Evolutionary conservation across 768 basidiomycete species (phyloP).

Genomic region (Russula compacta): DNA sequence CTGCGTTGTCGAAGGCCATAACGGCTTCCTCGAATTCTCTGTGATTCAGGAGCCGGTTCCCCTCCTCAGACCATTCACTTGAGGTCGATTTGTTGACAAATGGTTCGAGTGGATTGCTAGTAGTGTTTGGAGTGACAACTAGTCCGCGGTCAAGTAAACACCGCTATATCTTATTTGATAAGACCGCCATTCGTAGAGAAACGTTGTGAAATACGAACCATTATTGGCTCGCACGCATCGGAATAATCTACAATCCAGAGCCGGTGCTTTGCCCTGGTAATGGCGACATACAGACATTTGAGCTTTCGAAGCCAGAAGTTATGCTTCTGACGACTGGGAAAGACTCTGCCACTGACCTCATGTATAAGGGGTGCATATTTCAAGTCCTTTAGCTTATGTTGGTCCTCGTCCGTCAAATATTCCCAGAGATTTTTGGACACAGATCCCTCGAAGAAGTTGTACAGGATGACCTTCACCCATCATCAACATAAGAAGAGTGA

Average conservation of each 20-base stretch:
- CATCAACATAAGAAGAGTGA: neutral
- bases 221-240: conserved; percentile 32
- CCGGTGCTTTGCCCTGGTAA: conserved; percentile 63
- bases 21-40: conserved; percentile 11
- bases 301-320: conserved; percentile 31
- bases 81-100: neutral
- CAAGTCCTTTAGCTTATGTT: neutral
- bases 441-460: conserved; percentile 69
- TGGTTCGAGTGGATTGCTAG: neutral
- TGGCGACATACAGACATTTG: conserved; percentile 61
- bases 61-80: conserved; percentile 11
- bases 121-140: neutral
- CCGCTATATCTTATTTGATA: neutral
- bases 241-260: conserved; percentile 63
- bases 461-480: conserved; percentile 49
- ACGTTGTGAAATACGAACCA: conserved; percentile 34
- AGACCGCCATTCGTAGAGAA: neutral
- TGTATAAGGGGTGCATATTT: conserved; percentile 1
- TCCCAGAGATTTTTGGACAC: conserved; percentile 25
- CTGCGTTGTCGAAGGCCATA: conserved; percentile 8
- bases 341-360: conserved; percentile 1
- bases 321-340: neutral
- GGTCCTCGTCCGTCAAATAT: neutral
- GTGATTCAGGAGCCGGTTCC: neutral
- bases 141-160: neutral